Evolutionary conservation across 2,329 filamentous ascomycete species (phyloP).

Genomic region (Apiospora aurea): DNA sequence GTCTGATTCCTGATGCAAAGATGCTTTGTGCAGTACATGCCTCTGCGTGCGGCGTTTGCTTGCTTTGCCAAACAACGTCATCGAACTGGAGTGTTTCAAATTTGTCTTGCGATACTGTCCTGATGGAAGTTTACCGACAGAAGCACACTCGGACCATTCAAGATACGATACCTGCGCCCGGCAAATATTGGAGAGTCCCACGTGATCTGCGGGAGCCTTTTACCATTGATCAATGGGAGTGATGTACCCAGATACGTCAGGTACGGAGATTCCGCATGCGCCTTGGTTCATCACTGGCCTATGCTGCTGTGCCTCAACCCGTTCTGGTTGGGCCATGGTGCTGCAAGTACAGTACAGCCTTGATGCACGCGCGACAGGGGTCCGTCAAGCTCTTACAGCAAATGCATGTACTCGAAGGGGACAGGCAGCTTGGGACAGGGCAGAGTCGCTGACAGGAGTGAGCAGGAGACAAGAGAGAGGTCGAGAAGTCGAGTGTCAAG

Average conservation of each 20-base stretch:
- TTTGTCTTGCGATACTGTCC: conserved; percentile 10
- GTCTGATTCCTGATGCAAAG: not conserved
- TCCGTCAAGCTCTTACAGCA: not conserved
- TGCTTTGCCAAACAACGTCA: conserved; percentile 12
- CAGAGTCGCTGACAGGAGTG: not conserved
- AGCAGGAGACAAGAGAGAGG: too few species aligned
- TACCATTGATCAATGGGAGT: not conserved
- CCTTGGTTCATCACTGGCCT: not conserved
- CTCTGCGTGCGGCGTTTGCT: not conserved
- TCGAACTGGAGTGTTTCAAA: conserved; percentile 10
- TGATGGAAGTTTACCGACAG: conserved; percentile 14
- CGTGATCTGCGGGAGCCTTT: not conserved
- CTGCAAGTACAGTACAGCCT: not conserved
- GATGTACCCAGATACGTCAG: not conserved
- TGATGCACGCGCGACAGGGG: not conserved
- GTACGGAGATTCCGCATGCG: not conserved
- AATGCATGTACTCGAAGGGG: not conserved
- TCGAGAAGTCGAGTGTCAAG: not conserved
- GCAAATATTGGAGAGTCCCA: not conserved
- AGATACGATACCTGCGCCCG: not conserved
- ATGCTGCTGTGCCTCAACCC: not conserved
- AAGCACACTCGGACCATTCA: conserved; percentile 5
- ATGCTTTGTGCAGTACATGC: not conserved
- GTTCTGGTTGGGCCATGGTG: not conserved
- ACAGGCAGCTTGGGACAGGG: not conserved